Evolutionary conservation across 2,329 filamentous ascomycete genomes (phyloP), one percentile per base, ranked within the genome.

Genomic region (Rutstroemia sp.): DNA sequence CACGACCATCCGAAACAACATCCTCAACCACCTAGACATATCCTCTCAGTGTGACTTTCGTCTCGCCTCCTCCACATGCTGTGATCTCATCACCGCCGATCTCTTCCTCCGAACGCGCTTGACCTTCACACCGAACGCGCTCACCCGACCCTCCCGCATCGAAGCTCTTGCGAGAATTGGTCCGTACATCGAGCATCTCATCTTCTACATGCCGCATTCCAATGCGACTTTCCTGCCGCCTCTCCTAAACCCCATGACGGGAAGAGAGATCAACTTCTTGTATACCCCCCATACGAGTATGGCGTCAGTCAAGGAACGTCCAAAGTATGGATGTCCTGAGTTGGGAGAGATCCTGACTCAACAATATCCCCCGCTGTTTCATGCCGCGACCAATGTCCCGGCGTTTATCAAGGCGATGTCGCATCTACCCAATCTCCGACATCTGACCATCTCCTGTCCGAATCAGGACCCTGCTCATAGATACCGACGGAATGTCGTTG

Each of bases 291-390:
- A 90, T 66, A 82, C 81, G 2, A 83, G 83, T 42, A 80, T 82
- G 68, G 79, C 79, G 30, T 82, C 77, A 54, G 81, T 77, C 47
- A 73, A 84, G 63, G 77, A 80, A 44, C 67, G 84, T 54, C 87
- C 87, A 51, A 92, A 89, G 72, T 95, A 95, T 70, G 88, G 87
- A 63, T 88, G 85, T 69, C 78, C 81, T 64, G 87, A 89, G 54
- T 82, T 94, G 66, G 90, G 86, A 59, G 87, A 92, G 67, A 79
- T 95, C 57, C 78, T 95, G 59, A 88, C 89, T 14, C 84, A 89
- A 68, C 90, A 95, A 72, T 95, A 95, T 67, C 89, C 89, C 52
- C 89, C 91, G 5, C 75, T 95, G 2, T 95, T 95, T 73, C 91
- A 96, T 68, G 88, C 90, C 6, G 88, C 91, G 7, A 92, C 89